Conservation (phyloP, 2,329 filamentous ascomycete genomes). For the Colletotrichum gigasporum region DNA sequence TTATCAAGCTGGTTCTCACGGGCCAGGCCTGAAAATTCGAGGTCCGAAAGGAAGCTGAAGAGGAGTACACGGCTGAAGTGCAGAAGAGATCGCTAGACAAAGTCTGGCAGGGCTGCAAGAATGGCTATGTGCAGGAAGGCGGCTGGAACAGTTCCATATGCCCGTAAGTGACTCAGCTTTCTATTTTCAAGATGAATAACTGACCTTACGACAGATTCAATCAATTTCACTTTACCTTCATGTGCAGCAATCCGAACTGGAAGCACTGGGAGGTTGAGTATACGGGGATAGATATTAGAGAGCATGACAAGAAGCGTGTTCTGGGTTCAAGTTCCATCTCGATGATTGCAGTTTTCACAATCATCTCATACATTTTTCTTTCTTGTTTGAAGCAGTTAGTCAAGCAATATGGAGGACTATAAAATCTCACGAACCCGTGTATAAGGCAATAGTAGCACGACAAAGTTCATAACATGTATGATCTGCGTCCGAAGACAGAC, state of each 20-base stretch:
- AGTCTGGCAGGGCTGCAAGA: neutral
- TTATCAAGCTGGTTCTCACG: neutral
- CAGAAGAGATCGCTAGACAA: slow-evolving; percentile 3
- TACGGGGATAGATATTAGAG: neutral
- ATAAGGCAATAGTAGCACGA: no score
- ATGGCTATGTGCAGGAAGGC: neutral
- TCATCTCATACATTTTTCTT: neutral
- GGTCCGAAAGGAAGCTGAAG: neutral
- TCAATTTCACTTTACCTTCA: neutral
- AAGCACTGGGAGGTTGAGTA: neutral
- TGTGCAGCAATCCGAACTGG: neutral
- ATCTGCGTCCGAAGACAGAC: neutral
- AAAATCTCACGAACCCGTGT: no score
- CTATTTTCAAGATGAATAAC: neutral
- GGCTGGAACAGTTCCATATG: slow-evolving; percentile 5
- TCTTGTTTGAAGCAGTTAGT: no score
- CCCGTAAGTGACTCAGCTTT: neutral
- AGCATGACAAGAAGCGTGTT: neutral
- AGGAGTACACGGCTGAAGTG: neutral
- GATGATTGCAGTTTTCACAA: neutral
- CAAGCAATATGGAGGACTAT: neutral
- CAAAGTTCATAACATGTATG: no score
- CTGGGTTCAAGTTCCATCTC: neutral
- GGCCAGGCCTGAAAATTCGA: neutral
- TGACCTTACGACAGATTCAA: neutral